Conservation (phyloP, 2,329 filamentous ascomycete genomes). For the Calonectria pteridis region DNA sequence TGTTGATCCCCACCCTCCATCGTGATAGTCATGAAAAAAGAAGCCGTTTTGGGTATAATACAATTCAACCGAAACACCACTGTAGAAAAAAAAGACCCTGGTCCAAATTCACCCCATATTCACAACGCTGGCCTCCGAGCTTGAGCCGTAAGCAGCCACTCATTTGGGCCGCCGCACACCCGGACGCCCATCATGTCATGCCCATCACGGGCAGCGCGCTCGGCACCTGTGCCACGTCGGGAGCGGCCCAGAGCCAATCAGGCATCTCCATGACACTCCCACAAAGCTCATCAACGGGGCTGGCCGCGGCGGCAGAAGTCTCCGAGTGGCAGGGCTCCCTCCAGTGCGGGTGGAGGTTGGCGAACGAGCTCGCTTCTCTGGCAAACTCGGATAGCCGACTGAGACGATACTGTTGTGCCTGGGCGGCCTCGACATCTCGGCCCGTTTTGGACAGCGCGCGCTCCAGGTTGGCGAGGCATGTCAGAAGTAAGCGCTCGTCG, state of each 20-base stretch:
- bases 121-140: background rate
- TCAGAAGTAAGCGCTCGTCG: slow-evolving; percentile 49
- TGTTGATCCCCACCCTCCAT: slow-evolving; percentile 10
- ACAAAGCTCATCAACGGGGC: slow-evolving; percentile 33
- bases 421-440: slow-evolving; percentile 42
- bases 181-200: slow-evolving; percentile 30
- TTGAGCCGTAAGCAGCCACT: slow-evolving; percentile 25
- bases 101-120: slow-evolving; percentile 21
- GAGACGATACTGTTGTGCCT: slow-evolving; percentile 46
- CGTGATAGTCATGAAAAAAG: slow-evolving; percentile 29
- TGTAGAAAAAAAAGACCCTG: slow-evolving; percentile 1
- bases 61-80: slow-evolving; percentile 17
- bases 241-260: slow-evolving; percentile 40
- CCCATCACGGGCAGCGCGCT: slow-evolving; percentile 27
- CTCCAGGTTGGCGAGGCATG: slow-evolving; percentile 51
- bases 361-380: slow-evolving; percentile 43
- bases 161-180: slow-evolving; percentile 2
- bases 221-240: slow-evolving; percentile 24
- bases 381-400: slow-evolving; percentile 47
- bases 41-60: slow-evolving; percentile 31
- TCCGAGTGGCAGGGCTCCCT: slow-evolving; percentile 28
- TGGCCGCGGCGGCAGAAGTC: slow-evolving; percentile 29
- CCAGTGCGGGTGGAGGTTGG: slow-evolving; percentile 21
- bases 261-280: slow-evolving; percentile 33
- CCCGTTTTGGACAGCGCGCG: slow-evolving; percentile 41